Conservation (phyloP, 495 filamentous ascomycete species). For the Penicillium desertorum region DNA sequence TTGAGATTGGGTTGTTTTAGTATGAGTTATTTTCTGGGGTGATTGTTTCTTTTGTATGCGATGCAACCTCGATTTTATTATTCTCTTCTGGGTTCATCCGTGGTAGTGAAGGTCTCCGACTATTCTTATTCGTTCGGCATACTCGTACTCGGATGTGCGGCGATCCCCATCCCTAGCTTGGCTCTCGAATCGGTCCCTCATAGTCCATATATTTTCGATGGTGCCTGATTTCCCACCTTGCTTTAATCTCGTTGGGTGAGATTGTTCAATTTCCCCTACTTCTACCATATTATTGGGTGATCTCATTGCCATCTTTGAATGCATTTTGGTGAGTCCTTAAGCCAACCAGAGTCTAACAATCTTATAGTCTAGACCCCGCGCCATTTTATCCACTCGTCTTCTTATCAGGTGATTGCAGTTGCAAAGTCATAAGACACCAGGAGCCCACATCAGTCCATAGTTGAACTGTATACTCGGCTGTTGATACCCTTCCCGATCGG, state of each 20-base stretch:
- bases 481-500: slow-evolving; percentile 2
- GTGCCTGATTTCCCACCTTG: background rate
- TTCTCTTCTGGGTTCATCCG: background rate
- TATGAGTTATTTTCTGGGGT: slow-evolving; percentile 3
- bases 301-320: background rate
- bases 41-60: background rate
- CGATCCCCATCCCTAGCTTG: slow-evolving; percentile 5
- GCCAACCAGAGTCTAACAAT: background rate
- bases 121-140: background rate
- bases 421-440: background rate
- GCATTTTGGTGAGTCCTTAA: background rate
- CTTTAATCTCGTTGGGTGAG: background rate
- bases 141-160: slow-evolving; percentile 2
- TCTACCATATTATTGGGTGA: background rate
- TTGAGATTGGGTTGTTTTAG: background rate
- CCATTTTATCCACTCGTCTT: background rate
- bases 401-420: background rate
- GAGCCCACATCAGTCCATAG: background rate
- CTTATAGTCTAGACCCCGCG: background rate
- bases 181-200: background rate
- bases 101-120: background rate
- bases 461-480: background rate
- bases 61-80: background rate
- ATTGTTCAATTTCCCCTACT: background rate
- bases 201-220: background rate